These are phyloP conservation scores for Craspedostauros australis DNA, from an alignment of 108 stramenopile genomes.

Conservation along the genomic window DNA sequence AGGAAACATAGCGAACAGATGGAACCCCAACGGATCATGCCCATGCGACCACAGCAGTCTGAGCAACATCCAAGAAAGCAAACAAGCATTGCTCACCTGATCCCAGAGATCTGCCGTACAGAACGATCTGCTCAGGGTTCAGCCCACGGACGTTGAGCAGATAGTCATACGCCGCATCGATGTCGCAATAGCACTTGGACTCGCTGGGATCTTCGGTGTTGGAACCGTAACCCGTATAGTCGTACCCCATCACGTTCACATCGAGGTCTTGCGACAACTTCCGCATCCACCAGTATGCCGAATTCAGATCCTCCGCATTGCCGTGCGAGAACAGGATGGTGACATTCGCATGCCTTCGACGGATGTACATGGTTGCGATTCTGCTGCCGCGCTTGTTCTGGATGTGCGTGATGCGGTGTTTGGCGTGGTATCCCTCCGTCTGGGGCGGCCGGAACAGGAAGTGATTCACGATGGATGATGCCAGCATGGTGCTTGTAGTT, in stretches of 20 bases:
- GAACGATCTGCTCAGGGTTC: constrained; percentile 75
- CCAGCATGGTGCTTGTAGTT: too few relatives aligned
- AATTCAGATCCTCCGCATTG: constrained; percentile 75
- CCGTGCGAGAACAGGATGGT: constrained; percentile 68
- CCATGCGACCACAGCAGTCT: too few relatives aligned
- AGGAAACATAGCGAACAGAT: too few relatives aligned
- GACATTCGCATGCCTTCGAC: constrained; percentile 25
- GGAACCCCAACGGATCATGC: too few relatives aligned
- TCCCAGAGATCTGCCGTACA: constrained; percentile 89
- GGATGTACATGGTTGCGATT: constrained; percentile 45
- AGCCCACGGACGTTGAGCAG: constrained; percentile 51
- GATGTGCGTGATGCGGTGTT: too few relatives aligned
- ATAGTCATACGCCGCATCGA: constrained; percentile 89
- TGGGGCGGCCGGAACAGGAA: too few relatives aligned
- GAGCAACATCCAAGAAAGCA: too few relatives aligned
- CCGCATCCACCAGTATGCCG: constrained; percentile 43
- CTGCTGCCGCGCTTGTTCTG: too few relatives aligned
- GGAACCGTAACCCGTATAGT: constrained; percentile 77
- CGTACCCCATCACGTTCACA: constrained; percentile 93
- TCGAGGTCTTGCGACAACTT: constrained; percentile 57
- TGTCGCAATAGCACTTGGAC: constrained; percentile 80
- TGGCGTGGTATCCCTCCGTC: too few relatives aligned
- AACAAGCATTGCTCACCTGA: too few relatives aligned
- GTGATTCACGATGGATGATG: too few relatives aligned
- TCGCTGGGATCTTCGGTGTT: constrained; percentile 53